These are phyloP conservation scores for Colletotrichum filicis DNA, from an alignment of 2,329 filamentous ascomycete genomes.

Conservation along the genomic window DNA sequence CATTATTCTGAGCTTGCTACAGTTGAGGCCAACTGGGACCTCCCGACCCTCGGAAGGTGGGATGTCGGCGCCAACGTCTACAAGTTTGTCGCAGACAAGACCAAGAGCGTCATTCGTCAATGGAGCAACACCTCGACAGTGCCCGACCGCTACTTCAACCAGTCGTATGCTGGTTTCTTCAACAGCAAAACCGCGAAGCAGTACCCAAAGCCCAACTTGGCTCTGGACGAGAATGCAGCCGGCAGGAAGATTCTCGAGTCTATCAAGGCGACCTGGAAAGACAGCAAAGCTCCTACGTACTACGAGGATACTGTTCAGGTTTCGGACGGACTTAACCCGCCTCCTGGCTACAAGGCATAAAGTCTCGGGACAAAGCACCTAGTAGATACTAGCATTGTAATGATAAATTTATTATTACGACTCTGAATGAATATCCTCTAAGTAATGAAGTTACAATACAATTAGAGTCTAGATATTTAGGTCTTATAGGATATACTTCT, in stretches of 20 bases:
- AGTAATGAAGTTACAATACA: neutral
- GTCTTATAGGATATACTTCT: no score
- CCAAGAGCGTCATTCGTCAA: slow-evolving; percentile 61
- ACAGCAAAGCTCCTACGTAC: slow-evolving; percentile 52
- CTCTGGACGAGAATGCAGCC: slow-evolving; percentile 42
- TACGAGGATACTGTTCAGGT: slow-evolving; percentile 52
- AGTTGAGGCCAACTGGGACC: slow-evolving; percentile 75
- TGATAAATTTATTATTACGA: no score
- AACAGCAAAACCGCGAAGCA: slow-evolving; percentile 49
- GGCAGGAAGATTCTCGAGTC: slow-evolving; percentile 49
- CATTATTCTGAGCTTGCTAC: slow-evolving; percentile 78
- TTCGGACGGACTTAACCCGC: slow-evolving; percentile 55
- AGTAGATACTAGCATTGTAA: no score
- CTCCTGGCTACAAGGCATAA: slow-evolving; percentile 46
- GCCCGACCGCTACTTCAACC: slow-evolving; percentile 60
- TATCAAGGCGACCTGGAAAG: slow-evolving; percentile 51
- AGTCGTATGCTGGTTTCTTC: slow-evolving; percentile 63
- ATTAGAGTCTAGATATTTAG: neutral
- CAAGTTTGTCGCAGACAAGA: slow-evolving; percentile 67
- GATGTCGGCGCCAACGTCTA: slow-evolving; percentile 81
- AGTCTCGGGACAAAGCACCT: no score
- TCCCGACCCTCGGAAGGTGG: slow-evolving; percentile 76
- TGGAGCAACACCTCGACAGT: slow-evolving; percentile 49
- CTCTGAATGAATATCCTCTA: no score
- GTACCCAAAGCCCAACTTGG: slow-evolving; percentile 55